phyloP scores from a whole-genome alignment of 2,329 filamentous ascomycete genomes.

The Cordyceps tenuipes region DNA sequence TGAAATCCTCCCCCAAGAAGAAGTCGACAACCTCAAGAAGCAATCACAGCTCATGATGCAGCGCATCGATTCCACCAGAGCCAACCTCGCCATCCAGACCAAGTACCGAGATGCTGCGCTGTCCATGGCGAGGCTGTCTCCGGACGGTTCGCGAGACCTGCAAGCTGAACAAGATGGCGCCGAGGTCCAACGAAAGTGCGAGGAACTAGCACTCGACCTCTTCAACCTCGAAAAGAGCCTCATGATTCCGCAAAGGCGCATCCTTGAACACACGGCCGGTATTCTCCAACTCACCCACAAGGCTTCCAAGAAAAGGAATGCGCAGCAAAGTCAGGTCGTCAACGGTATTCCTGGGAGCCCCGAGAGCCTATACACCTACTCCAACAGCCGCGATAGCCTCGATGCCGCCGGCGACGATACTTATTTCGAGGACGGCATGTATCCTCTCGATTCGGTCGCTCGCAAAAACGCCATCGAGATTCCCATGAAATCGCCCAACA shows the following conservation, averaged over 20 bases:
- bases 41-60: conserved; percentile 64
- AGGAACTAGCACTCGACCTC: conserved; percentile 74
- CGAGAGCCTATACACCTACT: conserved; percentile 66
- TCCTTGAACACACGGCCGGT: conserved; percentile 86
- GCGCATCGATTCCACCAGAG: conserved; percentile 72
- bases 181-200: conserved; percentile 70
- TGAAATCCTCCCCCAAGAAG: conserved; percentile 80
- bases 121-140: conserved; percentile 75
- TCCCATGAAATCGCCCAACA: conserved; percentile 48
- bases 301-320: conserved; percentile 50
- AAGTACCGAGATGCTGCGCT: conserved; percentile 92
- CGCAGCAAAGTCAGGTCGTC: conserved; percentile 33
- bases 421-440: conserved; percentile 73
- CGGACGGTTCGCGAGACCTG: conserved; percentile 44
- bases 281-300: conserved; percentile 87
- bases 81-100: conserved; percentile 79
- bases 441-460: conserved; percentile 48
- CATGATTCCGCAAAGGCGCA: conserved; percentile 63
- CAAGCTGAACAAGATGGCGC: conserved; percentile 68
- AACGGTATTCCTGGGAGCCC: conserved; percentile 64
- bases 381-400: conserved; percentile 51
- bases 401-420: conserved; percentile 47
- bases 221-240: conserved; percentile 70
- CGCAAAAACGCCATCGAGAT: conserved; percentile 45
- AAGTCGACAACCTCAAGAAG: conserved; percentile 87